These are phyloP conservation scores for Plantago lanceolata DNA, from an alignment of 305 asterid species.

Conservation along the genomic window DNA sequence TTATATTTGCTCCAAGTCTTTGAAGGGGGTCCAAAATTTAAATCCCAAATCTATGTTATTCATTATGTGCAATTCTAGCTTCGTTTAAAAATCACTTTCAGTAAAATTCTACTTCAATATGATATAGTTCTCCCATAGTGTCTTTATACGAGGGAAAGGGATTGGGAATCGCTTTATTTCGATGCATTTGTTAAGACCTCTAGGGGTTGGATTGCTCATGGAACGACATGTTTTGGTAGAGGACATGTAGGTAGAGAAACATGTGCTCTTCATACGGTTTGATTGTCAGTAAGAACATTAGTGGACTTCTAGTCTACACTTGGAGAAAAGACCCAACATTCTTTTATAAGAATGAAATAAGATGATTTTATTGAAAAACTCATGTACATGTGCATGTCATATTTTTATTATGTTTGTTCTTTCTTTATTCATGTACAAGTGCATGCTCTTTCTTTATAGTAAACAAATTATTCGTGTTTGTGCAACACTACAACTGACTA, in stretches of 20 bases:
- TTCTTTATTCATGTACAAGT: too few species aligned
- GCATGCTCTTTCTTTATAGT: too few species aligned
- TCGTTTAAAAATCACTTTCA: conserved; percentile 12
- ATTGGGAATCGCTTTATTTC: conserved; percentile 88
- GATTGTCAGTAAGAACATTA: conserved; percentile 90
- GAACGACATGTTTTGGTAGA: conserved; percentile 73
- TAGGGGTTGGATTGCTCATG: conserved; percentile 99
- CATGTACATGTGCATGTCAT: conserved; percentile 68
- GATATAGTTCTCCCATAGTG: conserved; percentile 87
- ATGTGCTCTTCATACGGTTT: conserved; percentile 97
- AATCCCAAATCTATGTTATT: conserved; percentile 21
- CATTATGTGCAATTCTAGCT: conserved; percentile 17
- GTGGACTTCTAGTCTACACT: conserved; percentile 98
- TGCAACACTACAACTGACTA: too few species aligned
- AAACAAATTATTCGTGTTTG: too few species aligned
- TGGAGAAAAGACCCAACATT: conserved; percentile 85
- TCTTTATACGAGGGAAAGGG: conserved; percentile 93
- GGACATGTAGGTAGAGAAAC: conserved; percentile 93
- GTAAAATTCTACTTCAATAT: conserved; percentile 23
- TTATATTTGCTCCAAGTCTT: conserved; percentile 68
- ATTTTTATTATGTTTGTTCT: conserved; percentile 9
- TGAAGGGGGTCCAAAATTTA: conserved; percentile 86
- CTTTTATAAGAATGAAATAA: conserved; percentile 95
- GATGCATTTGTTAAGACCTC: conserved; percentile 99
- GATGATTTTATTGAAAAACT: conserved; percentile 95